phyloP scores from a whole-genome alignment of 139 green algal genomes.

The Chlamydomonas applanata region DNA sequence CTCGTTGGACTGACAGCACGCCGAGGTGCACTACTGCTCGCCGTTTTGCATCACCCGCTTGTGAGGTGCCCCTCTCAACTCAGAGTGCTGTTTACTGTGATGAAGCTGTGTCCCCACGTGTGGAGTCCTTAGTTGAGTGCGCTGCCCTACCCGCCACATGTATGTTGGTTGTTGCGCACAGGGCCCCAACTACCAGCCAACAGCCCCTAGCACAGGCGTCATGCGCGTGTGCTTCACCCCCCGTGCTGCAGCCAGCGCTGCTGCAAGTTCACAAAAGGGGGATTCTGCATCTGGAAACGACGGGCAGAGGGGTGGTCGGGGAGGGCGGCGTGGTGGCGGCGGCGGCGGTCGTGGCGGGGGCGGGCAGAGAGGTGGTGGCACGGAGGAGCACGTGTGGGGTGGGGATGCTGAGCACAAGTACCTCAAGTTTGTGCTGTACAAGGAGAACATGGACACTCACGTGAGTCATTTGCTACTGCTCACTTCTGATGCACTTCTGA shows the following conservation, averaged over 20 bases:
- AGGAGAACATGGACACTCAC: constrained; percentile 89
- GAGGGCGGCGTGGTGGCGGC: neutral
- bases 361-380: constrained; percentile 1
- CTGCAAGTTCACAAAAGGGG: neutral
- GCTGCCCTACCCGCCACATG: no score
- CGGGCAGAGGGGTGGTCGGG: neutral
- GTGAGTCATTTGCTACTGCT: constrained; percentile 14
- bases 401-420: constrained; percentile 46
- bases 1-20: no score
- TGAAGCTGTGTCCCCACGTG: no score
- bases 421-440: constrained; percentile 79
- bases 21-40: no score
- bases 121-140: no score
- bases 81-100: no score
- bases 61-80: no score
- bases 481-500: neutral
- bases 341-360: neutral
- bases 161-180: no score
- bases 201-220: no score
- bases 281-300: constrained; percentile 6
- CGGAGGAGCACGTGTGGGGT: constrained; percentile 30
- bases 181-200: no score
- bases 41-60: no score
- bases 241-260: neutral
- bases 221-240: neutral